These are phyloP conservation scores for Stephanodiscus triporus DNA, from an alignment of 108 stramenopile species.

Conservation along the genomic window DNA sequence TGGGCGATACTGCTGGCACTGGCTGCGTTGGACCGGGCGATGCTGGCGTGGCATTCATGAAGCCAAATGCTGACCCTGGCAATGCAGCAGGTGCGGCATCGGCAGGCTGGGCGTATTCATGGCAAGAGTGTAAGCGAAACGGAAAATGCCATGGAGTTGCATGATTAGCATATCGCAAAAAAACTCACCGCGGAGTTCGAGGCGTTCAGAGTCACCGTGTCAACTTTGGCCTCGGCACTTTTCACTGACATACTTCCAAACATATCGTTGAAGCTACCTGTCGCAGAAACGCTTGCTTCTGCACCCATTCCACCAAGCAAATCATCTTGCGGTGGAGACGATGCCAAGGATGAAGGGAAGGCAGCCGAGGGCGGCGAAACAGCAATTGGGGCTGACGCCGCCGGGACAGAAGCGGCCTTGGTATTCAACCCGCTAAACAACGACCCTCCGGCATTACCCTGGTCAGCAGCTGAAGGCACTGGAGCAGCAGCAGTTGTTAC, in stretches of 20 bases:
- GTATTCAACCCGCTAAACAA: constrained; percentile 70
- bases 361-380: constrained; percentile 27
- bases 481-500: constrained; percentile 31
- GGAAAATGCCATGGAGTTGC: neutral
- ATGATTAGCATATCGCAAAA: neutral
- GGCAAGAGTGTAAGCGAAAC: neutral
- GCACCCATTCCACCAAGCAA: constrained; percentile 47
- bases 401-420: constrained; percentile 37
- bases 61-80: constrained; percentile 76
- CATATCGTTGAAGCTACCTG: constrained; percentile 41
- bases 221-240: constrained; percentile 7
- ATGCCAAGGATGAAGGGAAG: constrained; percentile 14
- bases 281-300: constrained; percentile 10
- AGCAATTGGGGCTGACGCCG: constrained; percentile 13
- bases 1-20: constrained; percentile 16
- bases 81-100: constrained; percentile 23
- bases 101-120: constrained; percentile 8
- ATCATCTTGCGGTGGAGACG: constrained; percentile 39
- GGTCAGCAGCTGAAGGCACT: constrained; percentile 19
- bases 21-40: constrained; percentile 24
- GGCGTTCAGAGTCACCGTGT: constrained; percentile 5
- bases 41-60: constrained; percentile 60
- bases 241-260: constrained; percentile 61
- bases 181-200: constrained; percentile 18
- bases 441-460: constrained; percentile 18